Base-by-base conservation (phyloP, 441 rosid genomes). In the Hura crepitans region DNA sequence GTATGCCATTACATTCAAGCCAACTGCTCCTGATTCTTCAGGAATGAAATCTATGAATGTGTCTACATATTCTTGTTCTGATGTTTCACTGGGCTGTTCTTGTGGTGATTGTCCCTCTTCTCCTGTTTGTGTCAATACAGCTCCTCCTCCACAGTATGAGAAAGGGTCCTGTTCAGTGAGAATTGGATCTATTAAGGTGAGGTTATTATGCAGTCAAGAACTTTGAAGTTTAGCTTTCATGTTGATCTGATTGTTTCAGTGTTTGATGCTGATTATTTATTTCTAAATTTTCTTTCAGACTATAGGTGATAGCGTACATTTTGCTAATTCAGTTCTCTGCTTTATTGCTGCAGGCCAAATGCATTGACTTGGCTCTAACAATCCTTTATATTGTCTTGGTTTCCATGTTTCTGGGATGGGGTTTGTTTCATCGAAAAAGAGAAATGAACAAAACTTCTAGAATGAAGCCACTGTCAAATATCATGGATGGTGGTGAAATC, bases 71-170 rank as follows among this genome's bases (percentile, higher is more conserved):
- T 88, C 96, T 30, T 95, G 99, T 65, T 72, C 81, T 76, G 99
- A 92, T 80, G 85, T 78, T 75, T 81, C 93, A 46, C 85, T 95
- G 72, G 97, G 97, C 47, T 95, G 98, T 77, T 95, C 99, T 81
- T 95, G 99, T 53, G 99, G 99, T 68, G 99, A 95, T 85, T 95
- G 98, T 80, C 89, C 89, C 69, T 81, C 89, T 67, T 85, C 98
- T 71, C 51, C 88, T 83, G 88, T 77, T 75, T 95, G 99, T 87
- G 82, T 91, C 13, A 83, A 72, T 72, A 77, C 81, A 63, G 84
- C 83, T 72, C 64, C 86, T 64, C 84, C 92, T 82, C 72, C 89
- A 69, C 76, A 80, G 62, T 83, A 77, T 65, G 81, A 83, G 76
- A 82, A 65, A 33, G 81, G 78, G 61, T 81, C 90, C 37, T 95